Percentiles rank a stretch among this genome's conserved stretches.
These are phyloP conservation scores for Diutina neorugosa DNA, from an alignment of 1,139 yeast genomes.

Conservation along the genomic window DNA sequence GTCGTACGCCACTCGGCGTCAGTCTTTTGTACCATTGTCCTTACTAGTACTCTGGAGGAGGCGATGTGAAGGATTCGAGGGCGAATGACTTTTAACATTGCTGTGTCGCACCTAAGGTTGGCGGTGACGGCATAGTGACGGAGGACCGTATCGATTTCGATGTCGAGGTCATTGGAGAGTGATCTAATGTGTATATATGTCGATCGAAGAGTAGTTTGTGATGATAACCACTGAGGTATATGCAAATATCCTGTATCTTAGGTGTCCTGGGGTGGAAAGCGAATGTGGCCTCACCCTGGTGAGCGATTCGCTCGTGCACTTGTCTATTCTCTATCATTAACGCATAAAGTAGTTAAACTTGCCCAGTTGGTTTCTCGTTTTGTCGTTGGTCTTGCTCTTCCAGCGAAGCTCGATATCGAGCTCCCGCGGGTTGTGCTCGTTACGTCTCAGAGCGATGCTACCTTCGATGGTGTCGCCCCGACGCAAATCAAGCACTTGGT, in stretches of 20 bases:
- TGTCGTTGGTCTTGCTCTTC: conserved; percentile 44
- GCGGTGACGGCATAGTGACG: neutral
- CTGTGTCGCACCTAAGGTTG: neutral
- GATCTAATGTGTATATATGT: neutral
- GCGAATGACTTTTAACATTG: neutral
- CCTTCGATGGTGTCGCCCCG: conserved; percentile 71
- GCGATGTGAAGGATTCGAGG: neutral
- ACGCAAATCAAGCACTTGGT: conserved; percentile 67
- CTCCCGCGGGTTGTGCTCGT: conserved; percentile 70
- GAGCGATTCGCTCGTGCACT: neutral
- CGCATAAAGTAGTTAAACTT: conserved; percentile 57
- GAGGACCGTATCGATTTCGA: neutral
- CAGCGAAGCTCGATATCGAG: conserved; percentile 55
- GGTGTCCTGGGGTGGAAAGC: no score
- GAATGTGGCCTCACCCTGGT: neutral
- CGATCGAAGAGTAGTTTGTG: neutral
- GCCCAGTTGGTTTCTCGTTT: conserved; percentile 42
- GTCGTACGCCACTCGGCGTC: conserved; percentile 75
- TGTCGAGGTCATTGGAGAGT: neutral
- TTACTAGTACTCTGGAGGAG: neutral
- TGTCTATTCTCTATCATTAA: conserved; percentile 12
- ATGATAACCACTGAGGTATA: neutral
- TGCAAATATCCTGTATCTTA: neutral
- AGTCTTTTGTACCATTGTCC: conserved; percentile 18
- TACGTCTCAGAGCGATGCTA: conserved; percentile 64